Conservation (phyloP, 176 grass and related monocot species). For the Triticum dicoccoides region DNA sequence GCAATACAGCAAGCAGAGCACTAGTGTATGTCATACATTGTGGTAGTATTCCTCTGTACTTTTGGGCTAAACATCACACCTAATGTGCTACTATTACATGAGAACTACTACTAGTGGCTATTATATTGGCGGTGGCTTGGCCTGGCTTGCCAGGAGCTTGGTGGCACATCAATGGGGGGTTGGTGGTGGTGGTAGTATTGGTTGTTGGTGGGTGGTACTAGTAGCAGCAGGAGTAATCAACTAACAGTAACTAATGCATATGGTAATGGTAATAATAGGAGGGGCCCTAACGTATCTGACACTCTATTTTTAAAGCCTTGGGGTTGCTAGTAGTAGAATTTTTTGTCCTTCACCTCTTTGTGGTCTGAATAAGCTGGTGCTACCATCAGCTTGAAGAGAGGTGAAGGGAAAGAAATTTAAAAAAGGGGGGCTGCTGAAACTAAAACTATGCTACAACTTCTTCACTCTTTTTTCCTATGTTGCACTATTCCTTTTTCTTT, state of each 20-base stretch:
- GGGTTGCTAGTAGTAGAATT: neutral
- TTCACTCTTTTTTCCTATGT: slow-evolving; percentile 59
- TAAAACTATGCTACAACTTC: slow-evolving; percentile 55
- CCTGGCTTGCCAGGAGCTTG: neutral
- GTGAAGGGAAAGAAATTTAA: neutral
- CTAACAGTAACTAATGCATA: slow-evolving; percentile 13
- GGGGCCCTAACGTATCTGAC: slow-evolving; percentile 18
- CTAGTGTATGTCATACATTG: slow-evolving; percentile 30
- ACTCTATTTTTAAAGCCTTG: neutral
- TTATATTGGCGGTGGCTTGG: slow-evolving; percentile 1
- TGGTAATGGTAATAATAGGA: slow-evolving; percentile 12
- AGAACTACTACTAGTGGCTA: slow-evolving; percentile 4
- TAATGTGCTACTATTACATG: slow-evolving; percentile 18
- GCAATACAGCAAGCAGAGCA: slow-evolving; percentile 17
- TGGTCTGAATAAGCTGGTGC: slow-evolving; percentile 19
- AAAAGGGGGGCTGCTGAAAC: slow-evolving; percentile 11
- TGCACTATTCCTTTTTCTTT: slow-evolving; percentile 58
- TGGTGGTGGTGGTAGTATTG: neutral
- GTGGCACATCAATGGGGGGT: slow-evolving; percentile 34
- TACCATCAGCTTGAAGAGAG: neutral
- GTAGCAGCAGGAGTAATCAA: slow-evolving; percentile 9
- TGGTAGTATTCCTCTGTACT: neutral
- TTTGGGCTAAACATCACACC: slow-evolving; percentile 34
- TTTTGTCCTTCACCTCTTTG: slow-evolving; percentile 18
- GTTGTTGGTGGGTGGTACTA: neutral